Evolutionary conservation across 2,329 filamentous ascomycete species (phyloP), one percentile per base, ranked within the genome.

Genomic region (Juglanconis sp.): DNA sequence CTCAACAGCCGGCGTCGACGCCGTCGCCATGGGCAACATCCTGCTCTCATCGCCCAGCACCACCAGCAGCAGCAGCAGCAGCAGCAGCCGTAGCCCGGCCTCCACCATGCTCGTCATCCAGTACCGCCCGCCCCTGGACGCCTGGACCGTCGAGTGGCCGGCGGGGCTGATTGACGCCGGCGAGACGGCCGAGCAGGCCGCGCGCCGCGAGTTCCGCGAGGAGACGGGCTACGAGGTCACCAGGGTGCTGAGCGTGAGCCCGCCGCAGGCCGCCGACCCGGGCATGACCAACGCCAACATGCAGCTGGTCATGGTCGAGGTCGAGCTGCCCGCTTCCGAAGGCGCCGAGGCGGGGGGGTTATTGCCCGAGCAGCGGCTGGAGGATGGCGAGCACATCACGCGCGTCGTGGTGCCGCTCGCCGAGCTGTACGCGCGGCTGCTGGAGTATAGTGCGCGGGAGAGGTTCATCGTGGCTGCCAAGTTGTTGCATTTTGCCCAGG

Each of bases 381-480:
- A 87, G 60, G 83, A 86, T 55, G 84, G 84, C 9, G 84, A 87
- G 73, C 79, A 83, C 67, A 87, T 87, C 62, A 76, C 86, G 72
- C 73, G 82, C n/a, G 79, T 86, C 1, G 76, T 86, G 24, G 79
- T 87, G 53, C 84, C 83, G 49, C 68, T 87, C 13, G 69, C 73
- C 30, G 80, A 85, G 68, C 71, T 87, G 48, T 86, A 85, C 69
- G 77, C 81, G 38, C 75, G 79, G 57, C 69, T 87, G 60, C 79
- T 77, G 8, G 75, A 77, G 67, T 79, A 75, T 57, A 70, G 72
- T 6, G 69, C 76, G 63, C 73, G 77, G 69, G 77, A 83, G 10
- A 79, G 82, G 67, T 79, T 74, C 63, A 71, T 81, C 1, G 80
- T 86, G 9, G 80, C 83, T 60, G 83, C 82, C 11, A 85, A 83